phyloP scores from a whole-genome alignment of 805 yeast species.

The Lachancea waltii region DNA sequence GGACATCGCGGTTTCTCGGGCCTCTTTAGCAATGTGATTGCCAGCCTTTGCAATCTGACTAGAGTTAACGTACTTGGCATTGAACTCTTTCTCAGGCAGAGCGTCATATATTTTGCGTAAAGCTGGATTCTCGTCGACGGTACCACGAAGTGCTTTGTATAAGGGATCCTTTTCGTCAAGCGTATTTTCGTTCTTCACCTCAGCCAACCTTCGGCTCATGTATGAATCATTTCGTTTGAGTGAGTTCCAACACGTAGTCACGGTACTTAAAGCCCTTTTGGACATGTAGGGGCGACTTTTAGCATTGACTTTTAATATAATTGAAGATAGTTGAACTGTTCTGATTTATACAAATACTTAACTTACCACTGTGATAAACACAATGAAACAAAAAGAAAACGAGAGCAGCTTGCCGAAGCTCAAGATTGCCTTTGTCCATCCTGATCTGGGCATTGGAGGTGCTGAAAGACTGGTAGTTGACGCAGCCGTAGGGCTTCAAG shows the following conservation, averaged over 20 bases:
- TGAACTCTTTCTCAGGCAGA: constrained; percentile 33
- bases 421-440: constrained; percentile 83
- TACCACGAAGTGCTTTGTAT: constrained; percentile 16
- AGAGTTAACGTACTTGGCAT: constrained; percentile 35
- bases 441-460: constrained; percentile 96
- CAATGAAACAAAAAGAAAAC: neutral
- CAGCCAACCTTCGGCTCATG: constrained; percentile 22
- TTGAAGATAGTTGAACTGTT: neutral
- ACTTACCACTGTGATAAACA: neutral
- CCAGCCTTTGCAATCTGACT: constrained; percentile 41
- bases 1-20: constrained; percentile 43
- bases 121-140: constrained; percentile 15
- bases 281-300: neutral
- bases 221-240: constrained; percentile 16
- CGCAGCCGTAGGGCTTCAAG: constrained; percentile 82
- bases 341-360: neutral
- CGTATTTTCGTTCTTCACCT: constrained; percentile 21
- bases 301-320: too few species aligned
- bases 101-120: constrained; percentile 25
- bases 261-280: neutral
- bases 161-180: constrained; percentile 24
- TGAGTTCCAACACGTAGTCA: neutral
- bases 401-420: constrained; percentile 14
- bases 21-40: constrained; percentile 37
- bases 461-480: constrained; percentile 97